Evolutionary conservation across 352 stramenopile species (phyloP), one percentile per base, ranked within the genome.

Genomic region (Pythium sukuiense): DNA sequence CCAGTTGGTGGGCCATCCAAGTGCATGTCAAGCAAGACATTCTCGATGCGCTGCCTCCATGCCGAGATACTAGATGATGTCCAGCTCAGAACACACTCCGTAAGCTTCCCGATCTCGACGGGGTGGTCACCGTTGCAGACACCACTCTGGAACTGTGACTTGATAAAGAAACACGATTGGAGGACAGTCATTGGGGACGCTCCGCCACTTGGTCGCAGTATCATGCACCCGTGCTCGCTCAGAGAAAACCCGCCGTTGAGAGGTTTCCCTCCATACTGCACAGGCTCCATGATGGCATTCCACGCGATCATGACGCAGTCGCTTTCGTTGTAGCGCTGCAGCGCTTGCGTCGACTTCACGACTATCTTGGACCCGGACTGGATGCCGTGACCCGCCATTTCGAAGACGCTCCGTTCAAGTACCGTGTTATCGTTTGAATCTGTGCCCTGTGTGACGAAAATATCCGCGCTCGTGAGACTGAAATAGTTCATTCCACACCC

Each of bases 391-490:
- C 66, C 71, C 27, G 67, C 26, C 29, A 79, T 69, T 33, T 80
- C 76, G 65, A 84, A 77, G 11, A 69, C 76, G 43, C 76, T 80
- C 9, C 67, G 69, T 53, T 84, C 76, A 55, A 84, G 71, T 24
- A 84, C 77, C 16, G 69, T 84, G 43, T 84, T 72, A 46, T 73
- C 77, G n/a, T 49, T 43, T 6, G 55, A 53, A 1, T 9, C 29
- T 27, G 39, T 43, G 12, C 52, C 55, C 55, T 61, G 14, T 30
- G n/a, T n/a, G n/a, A n/a, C n/a, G n/a, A n/a, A n/a, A n/a, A n/a
- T n/a, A n/a, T n/a, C n/a, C n/a, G n/a, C n/a, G n/a, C n/a, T n/a
- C n/a, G n/a, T n/a, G n/a, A n/a, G n/a, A n/a, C n/a, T n/a, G n/a
- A n/a, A n/a, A n/a, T n/a, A n/a, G n/a, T n/a, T n/a, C n/a, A n/a